A percentile compares a stretch with the other conserved stretches of the same genome.
Evolutionary conservation across 1,139 yeast species (phyloP).

Genomic region (Lodderomyces jiufengensis): DNA sequence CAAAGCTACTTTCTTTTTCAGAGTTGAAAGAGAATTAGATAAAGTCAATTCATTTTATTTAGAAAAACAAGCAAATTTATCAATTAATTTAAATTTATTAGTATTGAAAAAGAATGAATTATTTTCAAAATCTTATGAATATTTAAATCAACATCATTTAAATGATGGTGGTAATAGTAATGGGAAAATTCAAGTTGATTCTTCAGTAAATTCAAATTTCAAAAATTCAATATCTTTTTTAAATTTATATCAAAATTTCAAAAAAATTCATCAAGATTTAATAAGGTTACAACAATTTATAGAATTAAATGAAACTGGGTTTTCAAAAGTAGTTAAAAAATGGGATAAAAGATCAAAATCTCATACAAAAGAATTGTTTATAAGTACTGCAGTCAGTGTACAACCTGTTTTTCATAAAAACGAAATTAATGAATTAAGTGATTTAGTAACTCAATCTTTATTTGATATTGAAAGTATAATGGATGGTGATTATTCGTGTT

Average conservation of each 20-base stretch:
- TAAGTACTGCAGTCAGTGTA: conserved; percentile 89
- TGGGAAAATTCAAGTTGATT: conserved; percentile 2
- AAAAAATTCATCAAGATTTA: conserved; percentile 83
- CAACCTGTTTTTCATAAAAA: conserved; percentile 95
- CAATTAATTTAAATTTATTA: conserved; percentile 72
- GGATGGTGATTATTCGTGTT: conserved; percentile 58
- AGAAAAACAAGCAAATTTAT: conserved; percentile 84
- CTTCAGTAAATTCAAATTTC: conserved; percentile 25
- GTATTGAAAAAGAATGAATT: conserved; percentile 67
- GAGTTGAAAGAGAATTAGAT: conserved; percentile 89
- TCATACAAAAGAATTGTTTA: conserved; percentile 86
- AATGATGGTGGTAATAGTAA: neutral
- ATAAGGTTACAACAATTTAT: conserved; percentile 88
- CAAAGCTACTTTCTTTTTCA: conserved; percentile 89
- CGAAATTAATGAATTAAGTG: conserved; percentile 82
- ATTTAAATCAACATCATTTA: conserved; percentile 24
- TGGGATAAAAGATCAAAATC: conserved; percentile 98
- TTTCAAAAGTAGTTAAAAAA: conserved; percentile 88
- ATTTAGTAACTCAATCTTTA: conserved; percentile 69
- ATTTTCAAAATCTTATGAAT: conserved; percentile 36
- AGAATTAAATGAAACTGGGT: conserved; percentile 91
- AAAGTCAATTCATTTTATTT: conserved; percentile 87
- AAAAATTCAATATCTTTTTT: conserved; percentile 43
- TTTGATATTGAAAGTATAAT: conserved; percentile 83
- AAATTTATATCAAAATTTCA: conserved; percentile 78